Percentiles rank a stretch among this genome's conserved stretches.
These are phyloP conservation scores for Linnemannia schmuckeri DNA, from an alignment of 192 early-diverging fungal genomes.

Conservation along the genomic window DNA sequence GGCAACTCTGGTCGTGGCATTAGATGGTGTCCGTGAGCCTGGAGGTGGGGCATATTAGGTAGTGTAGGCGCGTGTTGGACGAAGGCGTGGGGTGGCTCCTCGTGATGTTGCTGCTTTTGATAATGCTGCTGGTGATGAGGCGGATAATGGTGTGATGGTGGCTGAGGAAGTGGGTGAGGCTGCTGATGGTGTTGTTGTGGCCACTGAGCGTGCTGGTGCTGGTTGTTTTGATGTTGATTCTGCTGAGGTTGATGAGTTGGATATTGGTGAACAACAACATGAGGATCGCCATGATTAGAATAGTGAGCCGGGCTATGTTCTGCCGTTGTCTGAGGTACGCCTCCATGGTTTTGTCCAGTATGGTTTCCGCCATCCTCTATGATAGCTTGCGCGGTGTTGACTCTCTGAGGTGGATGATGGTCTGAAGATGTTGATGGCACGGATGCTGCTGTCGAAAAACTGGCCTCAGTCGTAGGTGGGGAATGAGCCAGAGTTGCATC, in stretches of 20 bases:
- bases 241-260: background rate
- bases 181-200: conserved; percentile 12
- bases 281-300: background rate
- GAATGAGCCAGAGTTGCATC: background rate
- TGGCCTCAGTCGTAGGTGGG: background rate
- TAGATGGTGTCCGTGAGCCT: background rate
- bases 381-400: conserved; percentile 15
- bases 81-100: background rate
- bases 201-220: conserved; percentile 5
- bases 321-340: background rate
- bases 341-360: background rate
- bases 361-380: background rate
- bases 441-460: background rate
- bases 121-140: background rate
- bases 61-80: background rate
- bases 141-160: background rate
- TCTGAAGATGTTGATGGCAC: background rate
- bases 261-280: background rate
- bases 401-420: conserved; percentile 2
- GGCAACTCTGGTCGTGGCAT: background rate
- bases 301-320: background rate
- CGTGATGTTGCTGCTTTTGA: background rate
- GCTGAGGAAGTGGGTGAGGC: background rate
- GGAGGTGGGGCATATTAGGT: background rate
- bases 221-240: background rate